Base-by-base conservation (phyloP, 345 rosid genomes). In the Anastatica hierochuntica region DNA sequence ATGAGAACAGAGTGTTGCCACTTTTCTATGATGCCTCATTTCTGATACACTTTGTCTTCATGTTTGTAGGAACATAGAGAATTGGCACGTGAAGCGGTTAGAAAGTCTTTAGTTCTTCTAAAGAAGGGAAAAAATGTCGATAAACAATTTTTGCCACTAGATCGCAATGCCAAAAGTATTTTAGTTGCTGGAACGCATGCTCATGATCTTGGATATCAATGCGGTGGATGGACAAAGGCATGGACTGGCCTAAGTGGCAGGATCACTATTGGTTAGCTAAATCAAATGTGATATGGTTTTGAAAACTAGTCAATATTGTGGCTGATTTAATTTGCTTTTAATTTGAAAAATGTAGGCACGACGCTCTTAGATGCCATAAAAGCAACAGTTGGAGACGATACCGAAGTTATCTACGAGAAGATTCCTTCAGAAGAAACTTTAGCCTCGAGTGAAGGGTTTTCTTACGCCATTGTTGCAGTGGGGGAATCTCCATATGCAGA, bases 401-500 rank as follows among this genome's bases (percentile, higher is more conserved):
- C 94, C 7, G 85, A 90, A 65, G 85, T 87, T 37, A 62, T 79
- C 42, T 79, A 76, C 37, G 89, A 82, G 71, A 58, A 72, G 44
- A 44, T 49, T 62, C 96, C 92, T 19, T 73, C 96, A 19, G 64
- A 70, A 7, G 75, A 69, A 36, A 76, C 80, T 37, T 68, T 90
- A 68, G 72, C 72, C 23, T 24, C 47, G 2, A 36, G 65, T 31
- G 66, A 54, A 49, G 72, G 73, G 18, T 75, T 78, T 69, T 74
- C 79, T 14, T 82, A 71, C 20, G 89, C 96, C 33, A 75, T 90
- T 45, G 84, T 76, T 24, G 96, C 76, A 15, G 85, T 90, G 3
- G 98, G 98, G 34, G 98, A 90, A 76, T 35, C 34, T 2, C 79
- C 96, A 6, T 90, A 79, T 69, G 98, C 92, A 34, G 98, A 90